Conservation (phyloP, 495 filamentous ascomycete genomes). For the Aspergillus olivimuriae region DNA sequence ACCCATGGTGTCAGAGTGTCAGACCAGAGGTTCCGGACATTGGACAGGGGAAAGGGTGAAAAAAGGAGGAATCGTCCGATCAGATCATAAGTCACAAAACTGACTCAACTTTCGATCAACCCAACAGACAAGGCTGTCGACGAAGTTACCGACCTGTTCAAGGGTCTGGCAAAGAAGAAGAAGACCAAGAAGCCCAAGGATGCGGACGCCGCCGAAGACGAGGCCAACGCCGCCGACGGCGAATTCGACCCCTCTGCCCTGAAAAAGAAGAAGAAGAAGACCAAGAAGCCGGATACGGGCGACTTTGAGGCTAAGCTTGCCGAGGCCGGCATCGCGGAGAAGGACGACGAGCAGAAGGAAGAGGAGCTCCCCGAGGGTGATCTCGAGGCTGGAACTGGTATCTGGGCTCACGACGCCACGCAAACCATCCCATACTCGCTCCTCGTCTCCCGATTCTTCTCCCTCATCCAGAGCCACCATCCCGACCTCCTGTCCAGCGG, state of each 20-base stretch:
- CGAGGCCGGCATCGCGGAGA: constrained; percentile 58
- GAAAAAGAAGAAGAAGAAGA: constrained; percentile 97
- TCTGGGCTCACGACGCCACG: constrained; percentile 80
- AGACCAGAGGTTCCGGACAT: too few relatives aligned
- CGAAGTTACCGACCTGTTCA: constrained; percentile 68
- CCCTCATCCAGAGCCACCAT: constrained; percentile 83
- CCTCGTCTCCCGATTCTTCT: constrained; percentile 86
- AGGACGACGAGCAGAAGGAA: constrained; percentile 43
- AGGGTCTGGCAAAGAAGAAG: constrained; percentile 84
- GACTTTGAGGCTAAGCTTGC: constrained; percentile 81
- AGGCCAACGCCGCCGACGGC: constrained; percentile 52
- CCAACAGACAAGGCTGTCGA: constrained; percentile 58
- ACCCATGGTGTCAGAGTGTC: too few relatives aligned
- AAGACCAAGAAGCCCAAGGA: constrained; percentile 61
- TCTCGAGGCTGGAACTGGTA: constrained; percentile 82
- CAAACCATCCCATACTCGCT: constrained; percentile 74
- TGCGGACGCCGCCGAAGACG: constrained; percentile 47
- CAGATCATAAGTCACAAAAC: background rate
- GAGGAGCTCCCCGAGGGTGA: constrained; percentile 62
- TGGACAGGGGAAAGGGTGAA: too few relatives aligned
- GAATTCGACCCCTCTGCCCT: constrained; percentile 69
- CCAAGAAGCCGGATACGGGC: constrained; percentile 59
- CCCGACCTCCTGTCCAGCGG: constrained; percentile 86
- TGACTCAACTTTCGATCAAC: background rate
- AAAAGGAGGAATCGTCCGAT: background rate